These are phyloP conservation scores for Mycogone perniciosa DNA, from an alignment of 2,329 filamentous ascomycete genomes.

Conservation along the genomic window DNA sequence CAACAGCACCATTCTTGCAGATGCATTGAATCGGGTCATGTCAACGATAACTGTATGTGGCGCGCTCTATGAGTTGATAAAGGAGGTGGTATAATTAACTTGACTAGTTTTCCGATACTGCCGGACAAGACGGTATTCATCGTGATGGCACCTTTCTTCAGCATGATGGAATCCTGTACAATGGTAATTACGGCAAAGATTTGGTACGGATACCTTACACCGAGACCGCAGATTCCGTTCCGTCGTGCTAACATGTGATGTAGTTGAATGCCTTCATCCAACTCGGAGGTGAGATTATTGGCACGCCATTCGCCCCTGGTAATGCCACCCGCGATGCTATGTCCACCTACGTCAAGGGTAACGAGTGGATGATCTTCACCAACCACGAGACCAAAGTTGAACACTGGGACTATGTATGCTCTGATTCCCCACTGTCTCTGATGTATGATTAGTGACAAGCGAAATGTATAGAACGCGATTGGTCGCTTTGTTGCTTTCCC, in stretches of 20 bases:
- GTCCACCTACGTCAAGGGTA: slow-evolving; percentile 15
- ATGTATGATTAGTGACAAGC: neutral
- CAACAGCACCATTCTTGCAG: slow-evolving; percentile 17
- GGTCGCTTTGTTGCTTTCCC: slow-evolving; percentile 20
- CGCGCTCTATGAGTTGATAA: neutral
- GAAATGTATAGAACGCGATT: slow-evolving; percentile 15
- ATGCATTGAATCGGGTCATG: slow-evolving; percentile 15
- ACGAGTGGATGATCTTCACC: slow-evolving; percentile 20
- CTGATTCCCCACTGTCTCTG: neutral
- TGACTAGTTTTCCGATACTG: slow-evolving; percentile 14
- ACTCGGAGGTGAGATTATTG: slow-evolving; percentile 16
- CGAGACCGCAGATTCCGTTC: neutral
- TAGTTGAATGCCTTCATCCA: slow-evolving; percentile 21
- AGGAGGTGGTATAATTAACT: neutral
- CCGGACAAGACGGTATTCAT: slow-evolving; percentile 18
- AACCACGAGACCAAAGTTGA: slow-evolving; percentile 13
- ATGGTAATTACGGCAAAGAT: slow-evolving; percentile 22
- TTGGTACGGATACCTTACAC: slow-evolving; percentile 10
- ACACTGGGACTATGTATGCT: slow-evolving; percentile 19
- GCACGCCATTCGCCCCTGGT: slow-evolving; percentile 18
- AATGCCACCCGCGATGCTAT: slow-evolving; percentile 15
- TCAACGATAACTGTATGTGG: slow-evolving; percentile 16
- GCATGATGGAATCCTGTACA: slow-evolving; percentile 19
- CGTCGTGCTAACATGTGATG: neutral
- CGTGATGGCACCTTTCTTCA: slow-evolving; percentile 20